Percentiles rank a stretch among this genome's conserved stretches.
Evolutionary conservation across 768 basidiomycete species (phyloP).

Genomic region (Obba rivulosa): DNA sequence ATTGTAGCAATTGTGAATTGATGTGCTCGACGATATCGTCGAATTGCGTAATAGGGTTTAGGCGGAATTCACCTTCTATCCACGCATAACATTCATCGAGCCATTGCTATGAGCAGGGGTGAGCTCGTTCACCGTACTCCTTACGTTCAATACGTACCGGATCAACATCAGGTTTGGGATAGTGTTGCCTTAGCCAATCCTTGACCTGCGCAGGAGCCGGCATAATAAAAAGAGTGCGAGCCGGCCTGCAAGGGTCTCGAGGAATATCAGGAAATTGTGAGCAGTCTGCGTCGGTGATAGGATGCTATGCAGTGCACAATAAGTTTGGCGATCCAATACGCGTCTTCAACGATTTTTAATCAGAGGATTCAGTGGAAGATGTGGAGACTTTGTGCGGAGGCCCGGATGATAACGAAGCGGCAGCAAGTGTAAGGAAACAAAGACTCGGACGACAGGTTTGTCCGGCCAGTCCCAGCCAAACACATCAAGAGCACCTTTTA

Average conservation of each 20-base stretch:
- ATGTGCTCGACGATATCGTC: constrained; percentile 49
- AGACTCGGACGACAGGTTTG: no score
- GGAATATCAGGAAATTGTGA: neutral
- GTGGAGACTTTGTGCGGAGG: neutral
- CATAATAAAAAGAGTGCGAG: no score
- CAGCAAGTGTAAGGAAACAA: no score
- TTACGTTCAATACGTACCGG: constrained; percentile 34
- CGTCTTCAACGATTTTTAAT: neutral
- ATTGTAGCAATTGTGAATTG: constrained; percentile 64
- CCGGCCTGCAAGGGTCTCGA: no score
- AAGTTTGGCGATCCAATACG: neutral
- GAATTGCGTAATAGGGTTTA: constrained; percentile 44
- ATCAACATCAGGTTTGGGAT: constrained; percentile 61
- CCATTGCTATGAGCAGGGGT: constrained; percentile 42
- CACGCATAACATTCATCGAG: constrained; percentile 66
- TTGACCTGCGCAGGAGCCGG: constrained; percentile 29
- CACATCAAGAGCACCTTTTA: neutral
- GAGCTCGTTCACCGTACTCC: neutral
- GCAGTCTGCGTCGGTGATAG: neutral
- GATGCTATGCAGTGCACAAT: neutral
- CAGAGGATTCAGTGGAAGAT: neutral
- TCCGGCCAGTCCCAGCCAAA: no score
- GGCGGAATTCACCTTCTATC: constrained; percentile 43
- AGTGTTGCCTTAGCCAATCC: constrained; percentile 50
- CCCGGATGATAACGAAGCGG: no score